These are phyloP conservation scores for Xylaria multiplex DNA, from an alignment of 2,329 filamentous ascomycete species.

Conservation along the genomic window DNA sequence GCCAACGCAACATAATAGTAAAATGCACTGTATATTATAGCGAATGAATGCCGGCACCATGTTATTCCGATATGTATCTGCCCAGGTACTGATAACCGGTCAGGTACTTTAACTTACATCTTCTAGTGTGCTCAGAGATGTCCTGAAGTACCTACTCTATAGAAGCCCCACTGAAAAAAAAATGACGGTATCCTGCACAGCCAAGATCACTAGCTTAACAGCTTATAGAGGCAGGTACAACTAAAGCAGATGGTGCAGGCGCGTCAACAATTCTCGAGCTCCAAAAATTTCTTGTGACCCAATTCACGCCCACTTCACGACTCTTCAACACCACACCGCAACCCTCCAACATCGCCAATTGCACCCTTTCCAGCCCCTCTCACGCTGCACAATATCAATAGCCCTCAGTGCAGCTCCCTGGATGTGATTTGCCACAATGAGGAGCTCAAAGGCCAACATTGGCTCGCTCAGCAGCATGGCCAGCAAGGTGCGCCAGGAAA, in stretches of 20 bases:
- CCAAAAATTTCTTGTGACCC: constrained; percentile 31
- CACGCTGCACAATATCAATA: neutral
- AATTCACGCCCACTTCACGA: constrained; percentile 15
- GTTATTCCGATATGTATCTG: neutral
- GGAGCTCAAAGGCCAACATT: constrained; percentile 33
- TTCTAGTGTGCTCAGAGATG: too few species aligned
- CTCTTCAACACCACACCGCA: constrained; percentile 2
- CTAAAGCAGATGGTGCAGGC: constrained; percentile 14
- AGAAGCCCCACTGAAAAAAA: constrained; percentile 3
- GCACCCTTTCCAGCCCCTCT: neutral
- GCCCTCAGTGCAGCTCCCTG: neutral
- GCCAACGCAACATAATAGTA: neutral
- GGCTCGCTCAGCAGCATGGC: constrained; percentile 43
- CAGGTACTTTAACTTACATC: too few species aligned
- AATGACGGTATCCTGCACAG: neutral
- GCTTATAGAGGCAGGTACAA: neutral
- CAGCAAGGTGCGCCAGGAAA: constrained; percentile 43
- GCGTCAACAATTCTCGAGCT: constrained; percentile 14
- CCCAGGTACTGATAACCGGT: too few species aligned
- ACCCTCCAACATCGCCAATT: constrained; percentile 1
- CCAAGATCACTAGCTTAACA: neutral
- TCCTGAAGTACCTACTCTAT: too few species aligned
- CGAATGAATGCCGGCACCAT: neutral
- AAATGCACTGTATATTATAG: neutral
- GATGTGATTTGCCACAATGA: constrained; percentile 33